These are phyloP conservation scores for Bacterosira constricta DNA, from an alignment of 108 stramenopile species.

Conservation along the genomic window DNA sequence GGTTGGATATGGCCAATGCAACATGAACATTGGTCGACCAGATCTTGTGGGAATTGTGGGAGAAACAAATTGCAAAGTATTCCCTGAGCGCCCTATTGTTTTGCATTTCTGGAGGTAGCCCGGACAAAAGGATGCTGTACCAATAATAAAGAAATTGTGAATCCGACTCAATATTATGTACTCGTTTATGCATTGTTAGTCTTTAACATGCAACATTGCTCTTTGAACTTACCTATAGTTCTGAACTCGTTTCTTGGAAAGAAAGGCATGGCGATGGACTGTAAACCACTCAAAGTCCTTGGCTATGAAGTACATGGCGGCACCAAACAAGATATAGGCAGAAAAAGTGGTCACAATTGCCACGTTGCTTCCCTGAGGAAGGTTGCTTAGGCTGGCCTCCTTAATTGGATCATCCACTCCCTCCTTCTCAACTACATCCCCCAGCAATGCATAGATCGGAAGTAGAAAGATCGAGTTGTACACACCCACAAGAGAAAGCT, in stretches of 20 bases:
- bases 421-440: background rate
- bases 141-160: too few relatives aligned
- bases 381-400: constrained; percentile 37
- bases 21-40: constrained; percentile 58
- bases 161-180: background rate
- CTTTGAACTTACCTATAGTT: too few relatives aligned
- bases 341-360: constrained; percentile 59
- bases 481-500: constrained; percentile 50
- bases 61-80: constrained; percentile 53
- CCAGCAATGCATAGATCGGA: constrained; percentile 42
- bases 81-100: constrained; percentile 36
- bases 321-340: constrained; percentile 68
- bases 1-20: constrained; percentile 50
- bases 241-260: constrained; percentile 29
- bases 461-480: constrained; percentile 56
- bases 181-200: background rate
- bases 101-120: constrained; percentile 48
- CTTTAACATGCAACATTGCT: constrained; percentile 42
- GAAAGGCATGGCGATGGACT: constrained; percentile 48
- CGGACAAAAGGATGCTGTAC: constrained; percentile 51
- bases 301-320: constrained; percentile 63
- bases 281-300: constrained; percentile 73
- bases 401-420: constrained; percentile 36
- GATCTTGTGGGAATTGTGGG: constrained; percentile 23
- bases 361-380: constrained; percentile 48